Base-by-base conservation (phyloP, 768 basidiomycete genomes). In the Nevesoporus exiguus region DNA sequence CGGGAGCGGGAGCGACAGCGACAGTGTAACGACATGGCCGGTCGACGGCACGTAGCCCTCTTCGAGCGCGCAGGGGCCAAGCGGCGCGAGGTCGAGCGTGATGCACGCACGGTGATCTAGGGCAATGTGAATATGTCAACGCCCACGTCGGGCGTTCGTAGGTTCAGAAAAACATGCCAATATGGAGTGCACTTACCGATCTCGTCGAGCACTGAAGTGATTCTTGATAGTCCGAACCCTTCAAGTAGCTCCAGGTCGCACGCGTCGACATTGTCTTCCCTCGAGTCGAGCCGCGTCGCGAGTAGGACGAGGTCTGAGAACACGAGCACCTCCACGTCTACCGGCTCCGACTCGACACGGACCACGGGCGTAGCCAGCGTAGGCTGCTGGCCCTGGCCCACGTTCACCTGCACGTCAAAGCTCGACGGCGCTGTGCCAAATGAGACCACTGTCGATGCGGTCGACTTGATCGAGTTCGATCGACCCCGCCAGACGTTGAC, bases 261-360 rank as follows among this genome's bases (percentile, higher is more conserved):
- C 70, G 59, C 40, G 25, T 65, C 56, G 56, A 56, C 69, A 65
- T 66, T 49, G 21, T 31, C 33, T 27, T 55, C 56, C 1, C 39
- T 24, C 11, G 9, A 71, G 22, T 71, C 11, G 17, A 47, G 46
- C 5, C 46, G 51, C 1, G 49, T 71, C 17, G 82, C 78, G 27
- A 91, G 66, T n/a, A 92, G 60, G 45, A 89, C 65, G 30, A 92
- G 52, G 66, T 93, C 90, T 17, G 81, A 81, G 69, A 92, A 90
- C 14, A 88, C 77, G 51, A 82, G 74, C 15, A 67, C 73, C 45
- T 76, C 74, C 9, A 75, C 61, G 17, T 67, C 56, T 39, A 63
- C n/a, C 9, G 60, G 59, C 45, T 58, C 62, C 1, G 62, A 65
- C 55, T 69, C 65, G 54, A 65, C 52, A 11, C 60, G 63, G 24